These are phyloP conservation scores for Elongisporangium anandrum DNA, from an alignment of 352 stramenopile species.

Conservation along the genomic window DNA sequence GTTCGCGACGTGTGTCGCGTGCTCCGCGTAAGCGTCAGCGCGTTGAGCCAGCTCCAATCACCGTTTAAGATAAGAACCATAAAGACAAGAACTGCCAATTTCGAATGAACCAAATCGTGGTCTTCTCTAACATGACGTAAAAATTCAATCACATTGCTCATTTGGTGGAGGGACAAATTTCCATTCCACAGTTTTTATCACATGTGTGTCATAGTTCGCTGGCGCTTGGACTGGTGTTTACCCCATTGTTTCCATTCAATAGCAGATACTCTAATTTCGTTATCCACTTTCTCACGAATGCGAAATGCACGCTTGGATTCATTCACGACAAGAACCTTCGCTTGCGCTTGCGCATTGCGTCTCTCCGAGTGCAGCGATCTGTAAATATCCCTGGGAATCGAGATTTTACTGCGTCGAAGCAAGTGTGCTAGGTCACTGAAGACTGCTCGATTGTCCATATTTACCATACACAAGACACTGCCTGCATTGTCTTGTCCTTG, in stretches of 20 bases:
- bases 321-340: conserved; percentile 18
- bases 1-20: not conserved
- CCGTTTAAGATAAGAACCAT: not conserved
- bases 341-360: conserved; percentile 8
- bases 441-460: conserved; percentile 27
- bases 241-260: conserved; percentile 34
- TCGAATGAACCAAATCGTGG: too few relatives aligned
- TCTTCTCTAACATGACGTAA: too few relatives aligned
- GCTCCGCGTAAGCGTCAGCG: not conserved
- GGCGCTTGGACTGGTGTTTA: conserved; percentile 18
- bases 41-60: not conserved
- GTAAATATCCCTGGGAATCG: conserved; percentile 40
- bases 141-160: too few relatives aligned
- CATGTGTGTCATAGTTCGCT: too few relatives aligned
- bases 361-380: conserved; percentile 22
- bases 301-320: conserved; percentile 48
- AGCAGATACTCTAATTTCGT: conserved; percentile 9
- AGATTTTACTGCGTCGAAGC: conserved; percentile 20
- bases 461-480: conserved; percentile 41
- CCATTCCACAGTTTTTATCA: too few relatives aligned
- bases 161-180: too few relatives aligned
- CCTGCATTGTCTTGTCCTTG: conserved; percentile 16
- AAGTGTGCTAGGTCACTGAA: conserved; percentile 38
- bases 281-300: conserved; percentile 17
- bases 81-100: too few relatives aligned